Percentiles rank a stretch among this genome's conserved stretches.
phyloP scores from a whole-genome alignment of 768 basidiomycete genomes.

The Antrodiella citrinella region DNA sequence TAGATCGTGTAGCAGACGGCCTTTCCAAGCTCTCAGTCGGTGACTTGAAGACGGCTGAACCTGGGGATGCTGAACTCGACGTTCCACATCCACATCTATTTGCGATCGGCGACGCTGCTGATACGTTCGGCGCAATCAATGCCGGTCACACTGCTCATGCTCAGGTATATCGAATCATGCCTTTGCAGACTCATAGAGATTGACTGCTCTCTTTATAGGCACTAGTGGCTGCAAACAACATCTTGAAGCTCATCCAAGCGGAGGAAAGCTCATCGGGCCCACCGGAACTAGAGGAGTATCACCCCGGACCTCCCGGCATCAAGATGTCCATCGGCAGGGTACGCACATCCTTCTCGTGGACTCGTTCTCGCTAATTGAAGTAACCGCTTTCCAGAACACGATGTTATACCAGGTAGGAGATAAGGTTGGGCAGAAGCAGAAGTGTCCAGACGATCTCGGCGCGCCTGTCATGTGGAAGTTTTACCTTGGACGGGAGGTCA shows the following conservation, averaged over 20 bases:
- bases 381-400: constrained; percentile 25
- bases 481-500: constrained; percentile 12
- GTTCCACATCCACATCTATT: constrained; percentile 46
- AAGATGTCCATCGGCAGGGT: constrained; percentile 57
- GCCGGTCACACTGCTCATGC: constrained; percentile 51
- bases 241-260: constrained; percentile 35
- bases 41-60: background rate
- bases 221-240: constrained; percentile 47
- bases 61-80: constrained; percentile 15
- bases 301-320: constrained; percentile 42
- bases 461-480: constrained; percentile 39
- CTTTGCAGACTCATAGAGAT: background rate
- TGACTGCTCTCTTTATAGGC: constrained; percentile 24
- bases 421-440: constrained; percentile 34
- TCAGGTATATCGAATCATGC: constrained; percentile 26
- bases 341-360: constrained; percentile 14
- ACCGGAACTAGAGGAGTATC: constrained; percentile 34
- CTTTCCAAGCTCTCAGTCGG: background rate
- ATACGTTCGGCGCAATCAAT: constrained; percentile 55
- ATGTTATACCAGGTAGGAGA: constrained; percentile 39
- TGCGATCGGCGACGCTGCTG: constrained; percentile 54
- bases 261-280: constrained; percentile 1
- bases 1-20: background rate
- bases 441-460: constrained; percentile 39
- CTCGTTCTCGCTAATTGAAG: background rate